Base-by-base conservation (phyloP, 768 basidiomycete genomes). In the Kwoniella europaea region DNA sequence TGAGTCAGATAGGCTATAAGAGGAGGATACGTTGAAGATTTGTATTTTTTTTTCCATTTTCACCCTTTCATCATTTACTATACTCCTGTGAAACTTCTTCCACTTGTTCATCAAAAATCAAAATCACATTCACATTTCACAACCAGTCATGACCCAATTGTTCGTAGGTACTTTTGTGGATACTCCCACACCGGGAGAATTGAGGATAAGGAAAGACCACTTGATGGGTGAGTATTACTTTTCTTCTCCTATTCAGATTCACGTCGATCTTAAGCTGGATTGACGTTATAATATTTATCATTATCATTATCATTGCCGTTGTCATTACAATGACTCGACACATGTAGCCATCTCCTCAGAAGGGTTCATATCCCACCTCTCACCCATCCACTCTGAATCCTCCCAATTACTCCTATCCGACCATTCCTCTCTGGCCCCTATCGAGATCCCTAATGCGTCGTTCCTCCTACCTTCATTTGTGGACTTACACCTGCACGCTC, bases 401-500 rank as follows among this genome's bases (percentile, higher is more conserved):
- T 68, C 67, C 41, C 67, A 68, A 57, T 20, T 44, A 4, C 41
- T 68, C 35, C 35, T 68, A 13, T 54, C 69, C 3, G 12, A 22
- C n/a, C 41, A 42, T 35, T 55, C 74, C 27, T 52, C 13, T 87
- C 88, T 2, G 41, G 65, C n/a, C 9, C 52, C 42, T 42, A 71
- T 64, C n/a, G 46, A 72, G 54, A 20, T 68, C 16, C 46, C 43
- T 35, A 7, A 12, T 10, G 42, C 60, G 35, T 64, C 71, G 63
- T 92, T 94, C 77, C 68, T 94, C 53, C 72, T 91, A n/a, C 92
- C 93, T 1, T 88, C 89, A 0, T 94, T 93, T 82, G 89, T 88
- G 67, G 93, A 94, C 81, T 86, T 92, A 4, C 93, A 94, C 78
- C 86, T 94, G 0, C 93, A 95, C 79, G 92, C 93, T 0, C 92